Base-by-base conservation (phyloP, 345 rosid genomes). In the Pseudoturritis turrita region DNA sequence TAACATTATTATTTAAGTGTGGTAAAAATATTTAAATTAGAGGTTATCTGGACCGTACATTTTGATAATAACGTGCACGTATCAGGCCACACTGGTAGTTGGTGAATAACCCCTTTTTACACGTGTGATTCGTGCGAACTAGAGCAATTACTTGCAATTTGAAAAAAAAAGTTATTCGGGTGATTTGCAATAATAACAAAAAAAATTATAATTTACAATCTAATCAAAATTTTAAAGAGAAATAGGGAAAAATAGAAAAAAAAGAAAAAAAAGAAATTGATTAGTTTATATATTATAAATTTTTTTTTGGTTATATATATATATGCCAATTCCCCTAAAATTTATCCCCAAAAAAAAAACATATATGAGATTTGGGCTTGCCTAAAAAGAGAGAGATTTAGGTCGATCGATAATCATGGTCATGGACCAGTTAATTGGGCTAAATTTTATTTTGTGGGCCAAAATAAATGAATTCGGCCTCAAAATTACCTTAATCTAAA, bases 1-100 rank as follows among this genome's bases (percentile, higher is more conserved):
- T 47, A 10, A 12, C 7, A 51, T 39, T n/a, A 28, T 17, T n/a
- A n/a, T n/a, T n/a, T 45, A 33, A 44, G 14, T 60, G 6, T 64
- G 17, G 1, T 31, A 17, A 2, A 54, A 7, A 9, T 36, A 5
- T 35, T 22, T 8, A 25, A 45, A 23, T 33, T 40, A 5, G 7
- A 25, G 22, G 23, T 64, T 53, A 23, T 63, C 4, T 64, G 41
- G 23, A 43, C 31, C 23, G 31, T 63, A 63, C 22, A 19, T 23
- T 44, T 63, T 36, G 64, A 63, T 63, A 72, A 54, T 55, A 63
- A 54, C 70, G 7, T 45, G 57, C 41, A 64, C 65, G 71, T 54
- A 44, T 72, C 70, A 63, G 46, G 57, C 29, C 49, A 44, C 40
- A 36, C 2, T 44, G 23, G 64, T 54, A 12, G 70, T 71, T 61